phyloP scores from a whole-genome alignment of 495 filamentous ascomycete genomes.

The Chaetomium cochliodes region DNA sequence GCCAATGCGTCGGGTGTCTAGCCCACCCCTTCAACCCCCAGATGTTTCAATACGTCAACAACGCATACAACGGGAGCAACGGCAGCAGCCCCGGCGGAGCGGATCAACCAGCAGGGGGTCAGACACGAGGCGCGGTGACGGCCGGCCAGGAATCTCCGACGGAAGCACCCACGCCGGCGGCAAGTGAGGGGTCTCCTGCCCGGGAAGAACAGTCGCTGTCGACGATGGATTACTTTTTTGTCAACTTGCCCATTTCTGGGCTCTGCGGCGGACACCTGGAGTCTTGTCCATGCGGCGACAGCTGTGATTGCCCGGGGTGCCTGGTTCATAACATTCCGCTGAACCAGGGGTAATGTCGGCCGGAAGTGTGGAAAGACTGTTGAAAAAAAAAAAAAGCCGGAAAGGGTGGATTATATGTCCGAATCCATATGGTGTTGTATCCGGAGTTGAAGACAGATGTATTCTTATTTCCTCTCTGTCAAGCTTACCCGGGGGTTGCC shows the following conservation, averaged over 20 bases:
- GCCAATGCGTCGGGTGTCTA: constrained; percentile 67
- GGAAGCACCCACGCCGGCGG: constrained; percentile 33
- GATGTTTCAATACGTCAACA: constrained; percentile 61
- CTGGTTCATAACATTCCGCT: constrained; percentile 26
- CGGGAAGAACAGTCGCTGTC: constrained; percentile 47
- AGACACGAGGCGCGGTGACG: constrained; percentile 1
- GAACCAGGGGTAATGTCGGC: neutral
- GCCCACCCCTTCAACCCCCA: constrained; percentile 70
- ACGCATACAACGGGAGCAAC: constrained; percentile 28
- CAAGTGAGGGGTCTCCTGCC: constrained; percentile 41
- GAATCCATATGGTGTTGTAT: neutral
- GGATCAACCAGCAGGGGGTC: neutral
- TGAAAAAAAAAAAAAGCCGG: too few relatives aligned
- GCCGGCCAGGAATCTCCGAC: constrained; percentile 25
- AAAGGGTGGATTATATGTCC: neutral
- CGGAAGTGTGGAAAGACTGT: neutral
- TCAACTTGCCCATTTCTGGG: constrained; percentile 43
- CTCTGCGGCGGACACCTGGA: constrained; percentile 39
- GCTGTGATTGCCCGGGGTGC: constrained; percentile 54
- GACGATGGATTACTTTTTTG: constrained; percentile 50
- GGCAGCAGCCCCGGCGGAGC: constrained; percentile 16
- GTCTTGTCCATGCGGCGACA: constrained; percentile 53
- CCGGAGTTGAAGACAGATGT: neutral
- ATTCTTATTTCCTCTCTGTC: neutral
- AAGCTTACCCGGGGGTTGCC: neutral